Evolutionary conservation across 1,284 basidiomycete genomes (phyloP).

Genomic region (Cutaneotrichosporon spelunceum): DNA sequence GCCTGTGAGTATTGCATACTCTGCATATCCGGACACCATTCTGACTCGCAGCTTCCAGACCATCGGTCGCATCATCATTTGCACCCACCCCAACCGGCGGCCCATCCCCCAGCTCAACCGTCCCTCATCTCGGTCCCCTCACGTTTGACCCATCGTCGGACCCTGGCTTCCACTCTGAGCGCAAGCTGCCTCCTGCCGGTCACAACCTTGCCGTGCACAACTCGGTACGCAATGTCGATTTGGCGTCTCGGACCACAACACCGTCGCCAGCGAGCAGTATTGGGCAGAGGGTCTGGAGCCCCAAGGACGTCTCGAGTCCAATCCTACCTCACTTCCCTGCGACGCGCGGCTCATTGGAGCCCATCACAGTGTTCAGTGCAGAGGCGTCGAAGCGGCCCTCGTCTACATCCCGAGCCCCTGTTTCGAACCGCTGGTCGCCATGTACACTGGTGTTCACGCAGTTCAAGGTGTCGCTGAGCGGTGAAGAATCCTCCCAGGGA

Average conservation of each 20-base stretch:
- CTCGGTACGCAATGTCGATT: background rate
- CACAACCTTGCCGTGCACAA: background rate
- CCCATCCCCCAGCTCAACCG: conserved; percentile 7
- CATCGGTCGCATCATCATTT: conserved; percentile 10
- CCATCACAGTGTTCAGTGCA: conserved; percentile 33
- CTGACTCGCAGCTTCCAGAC: conserved; percentile 12
- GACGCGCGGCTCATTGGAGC: conserved; percentile 24
- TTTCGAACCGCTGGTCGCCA: conserved; percentile 17
- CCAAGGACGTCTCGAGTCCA: conserved; percentile 19
- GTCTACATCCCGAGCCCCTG: conserved; percentile 1
- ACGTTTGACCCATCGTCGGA: conserved; percentile 7
- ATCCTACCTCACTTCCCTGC: conserved; percentile 38
- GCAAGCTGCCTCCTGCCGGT: background rate
- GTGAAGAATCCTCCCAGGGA: conserved; percentile 5
- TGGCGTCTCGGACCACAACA: background rate
- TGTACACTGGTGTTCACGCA: conserved; percentile 24
- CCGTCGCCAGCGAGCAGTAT: conserved; percentile 4
- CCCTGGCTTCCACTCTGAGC: background rate
- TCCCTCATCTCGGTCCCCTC: conserved; percentile 12
- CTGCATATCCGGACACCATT: too few relatives aligned
- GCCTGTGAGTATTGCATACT: conserved; percentile 17
- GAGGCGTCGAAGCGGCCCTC: conserved; percentile 16
- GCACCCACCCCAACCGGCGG: conserved; percentile 7
- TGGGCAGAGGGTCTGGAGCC: conserved; percentile 7
- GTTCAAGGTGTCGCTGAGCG: conserved; percentile 21